Base-by-base conservation (phyloP, 257 asterid species). In the Scutellaria galericulata region DNA sequence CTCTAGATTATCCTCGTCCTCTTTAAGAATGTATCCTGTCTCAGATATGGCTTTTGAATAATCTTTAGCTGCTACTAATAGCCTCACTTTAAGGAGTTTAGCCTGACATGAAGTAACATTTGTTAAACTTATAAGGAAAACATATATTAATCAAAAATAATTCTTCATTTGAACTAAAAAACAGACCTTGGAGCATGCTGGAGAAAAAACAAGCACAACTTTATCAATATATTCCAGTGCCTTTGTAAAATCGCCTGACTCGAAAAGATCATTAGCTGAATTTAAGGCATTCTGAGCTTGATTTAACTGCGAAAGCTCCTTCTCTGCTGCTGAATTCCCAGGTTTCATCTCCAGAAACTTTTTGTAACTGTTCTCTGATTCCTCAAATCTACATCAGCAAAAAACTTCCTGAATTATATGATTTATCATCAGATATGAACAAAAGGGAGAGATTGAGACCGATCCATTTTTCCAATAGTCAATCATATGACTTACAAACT, bases 181-280 rank as follows among this genome's bases (percentile, higher is more conserved):
- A 77, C 61, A 44, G 75, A 93, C 98, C 92, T 90, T 79, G 47
- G 85, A 78, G 85, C 98, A 93, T 69, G 93, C 96, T 57, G 97
- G 97, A 81, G 98, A 93, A 73, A 93, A 93, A 72, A 93, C 88
- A 40, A 93, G 97, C 39, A 93, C 96, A 45, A 93, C 96, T 83
- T 90, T 93, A 35, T 84, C 87, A 52, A 93, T 71, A 70, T 82
- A 83, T 41, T 89, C 98, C 88, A 89, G 63, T 55, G 92, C 90
- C 80, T 87, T 90, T 27, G 80, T 64, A 66, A 83, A 83, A 64
- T 90, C 96, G 12, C 90, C 91, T 1, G 96, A 86, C 40, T 86
- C 90, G 24, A 86, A 90, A 72, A 86, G 88, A 78, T 54, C 71
- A 44, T 48, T 66, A 35, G 98, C 96, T 50, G 98, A 93, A 76